phyloP scores from a whole-genome alignment of 768 basidiomycete species.

The Hygrophorus pudorinus region DNA sequence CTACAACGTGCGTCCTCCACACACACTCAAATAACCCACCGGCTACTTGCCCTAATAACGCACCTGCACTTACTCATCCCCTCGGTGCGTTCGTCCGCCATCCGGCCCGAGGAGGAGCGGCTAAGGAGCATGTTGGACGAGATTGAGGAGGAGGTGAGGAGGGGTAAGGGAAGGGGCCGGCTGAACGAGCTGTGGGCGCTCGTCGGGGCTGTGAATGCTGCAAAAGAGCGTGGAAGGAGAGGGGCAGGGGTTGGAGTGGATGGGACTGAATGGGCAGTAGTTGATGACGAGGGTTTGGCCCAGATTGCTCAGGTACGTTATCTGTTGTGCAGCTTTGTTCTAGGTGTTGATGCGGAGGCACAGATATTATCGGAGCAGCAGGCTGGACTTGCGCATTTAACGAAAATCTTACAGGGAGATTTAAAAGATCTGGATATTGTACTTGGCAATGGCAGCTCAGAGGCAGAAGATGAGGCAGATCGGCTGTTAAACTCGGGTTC shows the following conservation, averaged over 20 bases:
- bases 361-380: slow-evolving; percentile 75
- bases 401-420: slow-evolving; percentile 57
- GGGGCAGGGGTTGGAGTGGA: slow-evolving; percentile 25
- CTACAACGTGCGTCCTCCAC: slow-evolving; percentile 49
- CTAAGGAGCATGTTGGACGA: slow-evolving; percentile 63
- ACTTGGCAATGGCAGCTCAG: slow-evolving; percentile 27
- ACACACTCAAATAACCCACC: slow-evolving; percentile 63
- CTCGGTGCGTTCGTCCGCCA: slow-evolving; percentile 59
- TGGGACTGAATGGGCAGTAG: slow-evolving; percentile 65
- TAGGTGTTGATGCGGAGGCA: slow-evolving; percentile 4
- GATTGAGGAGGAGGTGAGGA: slow-evolving; percentile 61
- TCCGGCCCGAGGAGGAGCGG: slow-evolving; percentile 73
- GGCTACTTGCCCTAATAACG: slow-evolving; percentile 58
- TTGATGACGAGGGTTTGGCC: slow-evolving; percentile 74
- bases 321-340: background rate
- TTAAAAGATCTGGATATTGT: slow-evolving; percentile 61
- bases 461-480: slow-evolving; percentile 15
- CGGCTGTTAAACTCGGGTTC: slow-evolving; percentile 26
- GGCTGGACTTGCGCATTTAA: slow-evolving; percentile 69
- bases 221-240: slow-evolving; percentile 39
- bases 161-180: slow-evolving; percentile 29
- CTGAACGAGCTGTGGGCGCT: slow-evolving; percentile 82
- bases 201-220: slow-evolving; percentile 61
- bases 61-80: slow-evolving; percentile 77
- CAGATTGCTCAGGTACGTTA: slow-evolving; percentile 59